Evolutionary conservation across 2,329 filamentous ascomycete species (phyloP).

Genomic region (Penicillium sumatraense): DNA sequence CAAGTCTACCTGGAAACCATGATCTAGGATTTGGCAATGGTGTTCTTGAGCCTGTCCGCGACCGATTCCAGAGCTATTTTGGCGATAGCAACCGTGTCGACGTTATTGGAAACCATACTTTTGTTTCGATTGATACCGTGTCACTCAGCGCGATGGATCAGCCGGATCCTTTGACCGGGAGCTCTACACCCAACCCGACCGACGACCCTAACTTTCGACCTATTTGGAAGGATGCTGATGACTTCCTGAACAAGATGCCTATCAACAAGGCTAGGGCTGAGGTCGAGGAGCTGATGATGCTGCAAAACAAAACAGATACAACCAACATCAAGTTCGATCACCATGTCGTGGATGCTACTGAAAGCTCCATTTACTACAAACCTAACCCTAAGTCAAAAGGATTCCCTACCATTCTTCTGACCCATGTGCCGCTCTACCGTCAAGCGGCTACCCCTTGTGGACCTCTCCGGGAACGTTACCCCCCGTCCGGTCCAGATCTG

Average conservation of each 20-base stretch:
- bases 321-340: slow-evolving; percentile 60
- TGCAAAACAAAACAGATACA: slow-evolving; percentile 63
- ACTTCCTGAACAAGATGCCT: slow-evolving; percentile 74
- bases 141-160: slow-evolving; percentile 78
- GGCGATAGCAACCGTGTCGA: slow-evolving; percentile 91
- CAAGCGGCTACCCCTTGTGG: slow-evolving; percentile 84
- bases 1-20: slow-evolving; percentile 90
- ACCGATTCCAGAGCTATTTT: slow-evolving; percentile 86
- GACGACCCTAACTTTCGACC: slow-evolving; percentile 57
- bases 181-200: slow-evolving; percentile 49
- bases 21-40: slow-evolving; percentile 89
- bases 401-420: slow-evolving; percentile 85
- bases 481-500: slow-evolving; percentile 64
- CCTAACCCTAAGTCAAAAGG: slow-evolving; percentile 49
- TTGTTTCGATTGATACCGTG: slow-evolving; percentile 87
- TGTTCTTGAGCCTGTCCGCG: slow-evolving; percentile 77
- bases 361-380: slow-evolving; percentile 39
- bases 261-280: slow-evolving; percentile 69
- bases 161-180: slow-evolving; percentile 54
- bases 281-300: slow-evolving; percentile 68
- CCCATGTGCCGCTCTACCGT: slow-evolving; percentile 88
- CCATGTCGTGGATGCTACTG: slow-evolving; percentile 61
- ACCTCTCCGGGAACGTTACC: slow-evolving; percentile 80
- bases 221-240: slow-evolving; percentile 76
- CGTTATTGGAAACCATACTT: slow-evolving; percentile 90